A percentile compares a stretch with the other conserved stretches of the same genome.
Conservation (phyloP, 2,329 filamentous ascomycete species). For the Hypomyces rosellus region DNA sequence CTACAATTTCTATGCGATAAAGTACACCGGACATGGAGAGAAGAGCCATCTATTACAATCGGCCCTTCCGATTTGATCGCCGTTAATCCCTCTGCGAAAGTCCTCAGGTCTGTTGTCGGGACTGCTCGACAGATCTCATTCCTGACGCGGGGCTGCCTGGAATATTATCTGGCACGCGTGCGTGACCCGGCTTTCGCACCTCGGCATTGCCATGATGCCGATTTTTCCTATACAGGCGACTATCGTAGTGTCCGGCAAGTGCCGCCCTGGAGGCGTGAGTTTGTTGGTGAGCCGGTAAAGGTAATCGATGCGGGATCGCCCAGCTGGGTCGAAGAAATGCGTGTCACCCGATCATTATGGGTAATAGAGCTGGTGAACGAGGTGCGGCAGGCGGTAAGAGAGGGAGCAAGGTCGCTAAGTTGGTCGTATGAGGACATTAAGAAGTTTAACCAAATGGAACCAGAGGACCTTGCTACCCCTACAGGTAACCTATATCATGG, state of each 20-base stretch:
- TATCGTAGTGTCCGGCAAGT: background rate
- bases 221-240: background rate
- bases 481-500: too few species aligned
- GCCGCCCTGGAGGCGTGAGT: conserved; percentile 11
- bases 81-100: background rate
- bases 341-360: conserved; percentile 17
- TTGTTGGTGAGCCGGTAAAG: background rate
- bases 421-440: conserved; percentile 11
- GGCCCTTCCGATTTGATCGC: background rate
- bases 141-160: conserved; percentile 16
- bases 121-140: conserved; percentile 15
- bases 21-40: background rate
- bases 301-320: conserved; percentile 11
- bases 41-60: background rate
- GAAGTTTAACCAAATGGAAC: background rate
- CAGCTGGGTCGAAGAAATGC: conserved; percentile 20
- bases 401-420: background rate
- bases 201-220: conserved; percentile 1
- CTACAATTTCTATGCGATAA: conserved; percentile 1
- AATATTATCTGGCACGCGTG: conserved; percentile 13
- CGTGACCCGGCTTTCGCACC: conserved; percentile 12
- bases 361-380: conserved; percentile 14
- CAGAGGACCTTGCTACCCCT: background rate
- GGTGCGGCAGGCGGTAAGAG: background rate
- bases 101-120: conserved; percentile 13